Evolutionary conservation across 208 protist species (phyloP).

Genomic region (Spongospora subterranea): DNA sequence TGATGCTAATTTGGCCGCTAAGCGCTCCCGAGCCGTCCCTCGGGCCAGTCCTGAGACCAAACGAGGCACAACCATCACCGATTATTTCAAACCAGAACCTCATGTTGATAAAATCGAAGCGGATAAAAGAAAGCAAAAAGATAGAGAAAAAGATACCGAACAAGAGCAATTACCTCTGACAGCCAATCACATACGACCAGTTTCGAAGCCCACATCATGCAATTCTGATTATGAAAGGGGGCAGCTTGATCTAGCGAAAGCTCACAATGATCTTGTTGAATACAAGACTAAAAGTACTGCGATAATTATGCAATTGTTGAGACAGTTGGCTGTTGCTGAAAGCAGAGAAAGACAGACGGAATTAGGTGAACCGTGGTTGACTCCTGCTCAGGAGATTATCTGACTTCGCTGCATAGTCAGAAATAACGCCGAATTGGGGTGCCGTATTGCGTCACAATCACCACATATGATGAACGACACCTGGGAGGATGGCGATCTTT

Average conservation of each 20-base stretch:
- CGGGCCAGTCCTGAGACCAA: not conserved
- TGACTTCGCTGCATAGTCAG: too few species aligned
- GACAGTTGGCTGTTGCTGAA: not conserved
- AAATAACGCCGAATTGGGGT: not conserved
- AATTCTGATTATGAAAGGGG: not conserved
- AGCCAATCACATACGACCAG: not conserved
- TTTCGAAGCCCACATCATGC: not conserved
- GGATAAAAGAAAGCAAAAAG: not conserved
- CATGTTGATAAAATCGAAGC: not conserved
- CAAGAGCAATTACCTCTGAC: not conserved
- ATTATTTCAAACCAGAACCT: not conserved
- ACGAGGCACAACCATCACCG: not conserved
- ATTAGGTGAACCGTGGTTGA: too few species aligned
- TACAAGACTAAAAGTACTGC: not conserved
- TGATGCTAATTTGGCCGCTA: not conserved
- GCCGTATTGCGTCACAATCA: not conserved
- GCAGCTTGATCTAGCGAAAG: not conserved
- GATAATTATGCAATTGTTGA: not conserved
- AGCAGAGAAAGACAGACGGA: not conserved
- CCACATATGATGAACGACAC: not conserved
- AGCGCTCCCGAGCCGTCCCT: not conserved
- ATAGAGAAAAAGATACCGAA: too few species aligned
- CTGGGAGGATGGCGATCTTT: constrained; percentile 7
- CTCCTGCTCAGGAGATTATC: too few species aligned
- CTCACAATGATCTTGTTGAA: not conserved